Evolutionary conservation across 371 early-diverging fungal species (phyloP).

Genomic region (Gilbertella persicaria): DNA sequence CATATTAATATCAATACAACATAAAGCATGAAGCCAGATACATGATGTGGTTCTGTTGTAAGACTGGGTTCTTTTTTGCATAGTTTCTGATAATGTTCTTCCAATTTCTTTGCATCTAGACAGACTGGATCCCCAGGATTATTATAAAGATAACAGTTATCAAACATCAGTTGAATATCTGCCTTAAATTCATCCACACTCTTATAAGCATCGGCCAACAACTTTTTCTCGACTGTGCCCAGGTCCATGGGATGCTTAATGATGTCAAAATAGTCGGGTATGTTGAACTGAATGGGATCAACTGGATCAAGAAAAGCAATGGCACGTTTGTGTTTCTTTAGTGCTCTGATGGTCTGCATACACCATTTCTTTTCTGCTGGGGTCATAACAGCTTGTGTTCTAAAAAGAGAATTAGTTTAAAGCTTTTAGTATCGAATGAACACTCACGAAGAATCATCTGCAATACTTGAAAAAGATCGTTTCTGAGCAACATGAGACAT

Average conservation of each 20-base stretch:
- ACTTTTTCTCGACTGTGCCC: constrained; percentile 84
- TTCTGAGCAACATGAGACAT: constrained; percentile 28
- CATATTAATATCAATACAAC: too few relatives aligned
- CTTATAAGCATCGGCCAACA: constrained; percentile 43
- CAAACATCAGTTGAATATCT: constrained; percentile 53
- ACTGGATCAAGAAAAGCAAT: constrained; percentile 73
- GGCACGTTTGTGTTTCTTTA: constrained; percentile 69
- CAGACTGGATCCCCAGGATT: constrained; percentile 74
- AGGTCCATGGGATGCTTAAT: constrained; percentile 98
- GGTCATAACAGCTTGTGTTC: constrained; percentile 8
- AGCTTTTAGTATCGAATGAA: background rate
- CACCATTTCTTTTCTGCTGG: constrained; percentile 27
- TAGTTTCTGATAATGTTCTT: constrained; percentile 50
- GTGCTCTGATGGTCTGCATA: constrained; percentile 46
- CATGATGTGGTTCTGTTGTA: constrained; percentile 11
- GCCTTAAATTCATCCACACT: constrained; percentile 44
- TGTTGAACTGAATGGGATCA: constrained; percentile 45
- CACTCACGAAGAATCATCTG: constrained; percentile 18
- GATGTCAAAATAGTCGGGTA: constrained; percentile 76
- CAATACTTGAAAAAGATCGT: constrained; percentile 22
- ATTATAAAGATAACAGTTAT: constrained; percentile 76
- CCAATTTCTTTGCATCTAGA: constrained; percentile 59
- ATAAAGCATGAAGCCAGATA: too few relatives aligned
- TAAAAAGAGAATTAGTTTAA: background rate
- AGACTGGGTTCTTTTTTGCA: constrained; percentile 24